Percentiles rank a stretch among this genome's conserved stretches.
Evolutionary conservation across 257 asterid species (phyloP).

Genomic region (Marsdenia floribunda): DNA sequence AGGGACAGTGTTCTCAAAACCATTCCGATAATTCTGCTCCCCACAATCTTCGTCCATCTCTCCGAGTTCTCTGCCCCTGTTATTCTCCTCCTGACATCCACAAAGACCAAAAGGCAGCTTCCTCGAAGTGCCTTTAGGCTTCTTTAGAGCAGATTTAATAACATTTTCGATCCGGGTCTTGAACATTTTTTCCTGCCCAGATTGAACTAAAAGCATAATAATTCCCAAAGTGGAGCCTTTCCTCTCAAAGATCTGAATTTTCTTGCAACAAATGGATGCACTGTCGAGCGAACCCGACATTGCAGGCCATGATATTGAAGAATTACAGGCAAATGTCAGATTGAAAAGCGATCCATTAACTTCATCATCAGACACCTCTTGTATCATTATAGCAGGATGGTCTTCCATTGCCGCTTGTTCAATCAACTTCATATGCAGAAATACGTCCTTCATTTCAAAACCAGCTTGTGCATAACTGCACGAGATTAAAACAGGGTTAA

Average conservation of each 20-base stretch:
- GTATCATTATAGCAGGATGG: slow-evolving; percentile 73
- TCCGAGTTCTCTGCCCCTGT: slow-evolving; percentile 56
- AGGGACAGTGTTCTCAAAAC: slow-evolving; percentile 45
- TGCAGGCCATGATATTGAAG: slow-evolving; percentile 83
- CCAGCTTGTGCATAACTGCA: slow-evolving; percentile 84
- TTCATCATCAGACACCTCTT: slow-evolving; percentile 65
- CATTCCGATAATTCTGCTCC: slow-evolving; percentile 53
- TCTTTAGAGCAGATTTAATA: slow-evolving; percentile 64
- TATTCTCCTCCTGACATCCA: slow-evolving; percentile 85
- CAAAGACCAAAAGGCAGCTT: slow-evolving; percentile 94
- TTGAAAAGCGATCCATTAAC: slow-evolving; percentile 51
- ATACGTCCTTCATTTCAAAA: slow-evolving; percentile 96
- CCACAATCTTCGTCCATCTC: slow-evolving; percentile 64
- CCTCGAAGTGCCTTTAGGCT: slow-evolving; percentile 56
- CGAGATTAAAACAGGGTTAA: slow-evolving; percentile 6
- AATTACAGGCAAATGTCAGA: slow-evolving; percentile 89
- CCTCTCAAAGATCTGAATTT: slow-evolving; percentile 90
- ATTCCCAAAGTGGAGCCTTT: slow-evolving; percentile 84
- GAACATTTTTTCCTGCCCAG: slow-evolving; percentile 76
- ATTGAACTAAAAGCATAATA: slow-evolving; percentile 54
- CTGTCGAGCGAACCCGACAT: slow-evolving; percentile 88
- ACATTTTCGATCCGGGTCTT: slow-evolving; percentile 72
- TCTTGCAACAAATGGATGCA: slow-evolving; percentile 81
- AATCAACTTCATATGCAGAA: slow-evolving; percentile 83
- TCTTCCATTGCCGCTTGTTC: slow-evolving; percentile 80